Evolutionary conservation across 1,139 yeast genomes (phyloP).

Genomic region (Arxiozyma slooffiae): DNA sequence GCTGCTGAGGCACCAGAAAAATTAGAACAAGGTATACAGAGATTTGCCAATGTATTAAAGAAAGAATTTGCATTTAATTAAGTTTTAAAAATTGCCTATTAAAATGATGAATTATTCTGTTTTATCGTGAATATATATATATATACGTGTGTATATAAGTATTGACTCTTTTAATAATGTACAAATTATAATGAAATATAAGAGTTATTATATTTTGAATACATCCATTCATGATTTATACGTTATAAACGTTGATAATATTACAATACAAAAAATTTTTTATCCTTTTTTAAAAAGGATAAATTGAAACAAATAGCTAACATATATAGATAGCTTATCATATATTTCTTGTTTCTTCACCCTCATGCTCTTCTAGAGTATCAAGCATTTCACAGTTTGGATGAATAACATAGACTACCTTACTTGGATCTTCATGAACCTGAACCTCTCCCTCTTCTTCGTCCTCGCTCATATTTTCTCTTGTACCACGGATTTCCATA

Average conservation of each 20-base stretch:
- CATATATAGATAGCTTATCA: neutral
- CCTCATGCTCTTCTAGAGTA: conserved; percentile 16
- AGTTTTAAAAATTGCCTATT: neutral
- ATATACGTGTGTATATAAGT: neutral
- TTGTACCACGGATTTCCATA: conserved; percentile 66
- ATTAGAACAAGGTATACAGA: conserved; percentile 43
- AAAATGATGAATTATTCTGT: no score
- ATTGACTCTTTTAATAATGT: neutral
- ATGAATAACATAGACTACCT: conserved; percentile 63
- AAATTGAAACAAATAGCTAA: neutral
- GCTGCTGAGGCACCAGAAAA: conserved; percentile 60
- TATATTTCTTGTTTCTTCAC: conserved; percentile 3
- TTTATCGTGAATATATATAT: neutral
- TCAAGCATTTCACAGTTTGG: conserved; percentile 81
- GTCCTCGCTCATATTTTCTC: conserved; percentile 35
- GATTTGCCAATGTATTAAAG: conserved; percentile 46
- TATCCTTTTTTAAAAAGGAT: neutral
- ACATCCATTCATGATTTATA: neutral
- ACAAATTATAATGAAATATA: neutral
- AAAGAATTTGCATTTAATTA: conserved; percentile 30
- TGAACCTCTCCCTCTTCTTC: conserved; percentile 25
- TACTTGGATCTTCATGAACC: conserved; percentile 25
- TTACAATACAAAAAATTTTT: neutral
- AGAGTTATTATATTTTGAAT: neutral
- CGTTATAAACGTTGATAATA: neutral